These are phyloP conservation scores for Botryotinia convoluta DNA, from an alignment of 2,329 filamentous ascomycete genomes.

Conservation along the genomic window DNA sequence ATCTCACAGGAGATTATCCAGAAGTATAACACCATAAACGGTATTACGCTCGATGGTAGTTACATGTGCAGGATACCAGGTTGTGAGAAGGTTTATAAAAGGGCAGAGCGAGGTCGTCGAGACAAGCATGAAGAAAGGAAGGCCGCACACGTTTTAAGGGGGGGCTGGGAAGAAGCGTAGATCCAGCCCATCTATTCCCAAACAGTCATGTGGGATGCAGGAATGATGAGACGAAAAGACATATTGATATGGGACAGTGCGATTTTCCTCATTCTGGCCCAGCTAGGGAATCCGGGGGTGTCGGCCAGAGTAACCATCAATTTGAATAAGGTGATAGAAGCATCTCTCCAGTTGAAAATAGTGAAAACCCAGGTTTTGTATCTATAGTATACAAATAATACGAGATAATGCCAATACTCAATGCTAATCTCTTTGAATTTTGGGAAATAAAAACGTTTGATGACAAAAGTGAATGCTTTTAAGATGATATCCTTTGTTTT, in stretches of 20 bases:
- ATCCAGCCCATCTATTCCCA: neutral
- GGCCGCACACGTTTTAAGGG: neutral
- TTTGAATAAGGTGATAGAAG: neutral
- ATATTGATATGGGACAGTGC: neutral
- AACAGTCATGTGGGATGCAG: neutral
- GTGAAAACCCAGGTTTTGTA: neutral
- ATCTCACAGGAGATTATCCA: neutral
- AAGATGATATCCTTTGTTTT: neutral
- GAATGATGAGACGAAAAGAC: neutral
- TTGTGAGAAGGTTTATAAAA: conserved; percentile 2
- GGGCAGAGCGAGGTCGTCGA: neutral
- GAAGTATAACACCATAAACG: neutral
- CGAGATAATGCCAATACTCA: neutral
- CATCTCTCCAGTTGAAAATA: neutral
- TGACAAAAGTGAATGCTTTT: neutral
- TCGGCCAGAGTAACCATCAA: neutral
- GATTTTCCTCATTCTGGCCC: neutral
- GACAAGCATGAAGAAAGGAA: conserved; percentile 10
- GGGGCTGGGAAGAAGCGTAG: neutral
- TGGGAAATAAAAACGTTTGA: neutral
- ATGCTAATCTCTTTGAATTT: neutral
- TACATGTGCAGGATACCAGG: conserved; percentile 5
- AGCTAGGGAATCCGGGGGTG: neutral
- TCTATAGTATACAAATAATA: neutral
- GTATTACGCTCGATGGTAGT: neutral